Base-by-base conservation (phyloP, 805 yeast genomes). In the Huiozyma naganishii region DNA sequence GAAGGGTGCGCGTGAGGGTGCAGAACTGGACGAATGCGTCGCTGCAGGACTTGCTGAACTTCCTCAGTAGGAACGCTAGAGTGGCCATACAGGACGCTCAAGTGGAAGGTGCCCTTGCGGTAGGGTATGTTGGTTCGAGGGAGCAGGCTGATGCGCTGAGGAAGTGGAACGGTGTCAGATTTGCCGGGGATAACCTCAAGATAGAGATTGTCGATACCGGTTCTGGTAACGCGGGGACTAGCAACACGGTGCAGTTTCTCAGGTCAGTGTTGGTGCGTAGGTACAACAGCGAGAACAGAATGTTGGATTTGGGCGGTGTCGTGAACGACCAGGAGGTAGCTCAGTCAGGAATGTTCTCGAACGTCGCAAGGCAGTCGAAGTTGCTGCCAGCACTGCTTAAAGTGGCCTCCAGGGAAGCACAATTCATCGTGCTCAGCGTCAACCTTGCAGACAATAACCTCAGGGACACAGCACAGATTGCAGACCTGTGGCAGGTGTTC, bases 331-430 rank as follows among this genome's bases (percentile, higher is more conserved):
- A 74, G 28, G 68, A 64, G 9, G 67, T 90, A 35, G 66, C 62
- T 10, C 65, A 72, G 13, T 72, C 72, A 48, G 95, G 95, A 0
- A 68, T 86, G 43, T 79, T 88, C 49, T 73, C 76, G 11, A 65
- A 79, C 4, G 65, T 73, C 13, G 63, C 77, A 8, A 77, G 85
- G 1, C 74, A 81, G 33, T 73, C 89, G 10, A 92, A 90, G 62
- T 80, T 89, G 73, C 86, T 90, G 61, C 83, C 87, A 9, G 97
- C 97, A 0, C 65, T 92, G 51, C 77, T 90, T 83, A 85, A 82
- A 58, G 64, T 90, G 6, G 95, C 95, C 1, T 64, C 68, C 4
- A 75, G 74, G 42, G 77, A 75, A 28, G 59, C 61, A 1, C 54
- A 57, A 32, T 54, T 65, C 28, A n/a, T 8, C 6, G 81, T 88